Evolutionary conservation across 495 filamentous ascomycete genomes (phyloP).

Genomic region (Aspergillus hancockii): DNA sequence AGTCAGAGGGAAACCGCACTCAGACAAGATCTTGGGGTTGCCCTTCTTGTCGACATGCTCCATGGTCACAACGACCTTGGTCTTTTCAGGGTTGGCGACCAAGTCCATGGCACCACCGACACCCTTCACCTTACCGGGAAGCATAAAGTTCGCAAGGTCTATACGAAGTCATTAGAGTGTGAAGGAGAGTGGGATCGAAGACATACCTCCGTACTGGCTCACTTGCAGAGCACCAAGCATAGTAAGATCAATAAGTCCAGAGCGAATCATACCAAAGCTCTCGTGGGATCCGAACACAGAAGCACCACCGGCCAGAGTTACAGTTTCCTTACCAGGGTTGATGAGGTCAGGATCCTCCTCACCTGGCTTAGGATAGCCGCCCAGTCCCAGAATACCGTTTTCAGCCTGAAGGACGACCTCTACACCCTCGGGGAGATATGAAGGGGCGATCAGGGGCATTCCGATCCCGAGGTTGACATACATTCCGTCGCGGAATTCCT

Average conservation of each 20-base stretch:
- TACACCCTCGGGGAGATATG: conserved; percentile 73
- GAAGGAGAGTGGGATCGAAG: neutral
- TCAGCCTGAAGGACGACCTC: conserved; percentile 86
- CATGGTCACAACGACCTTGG: conserved; percentile 91
- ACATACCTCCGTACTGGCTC: conserved; percentile 69
- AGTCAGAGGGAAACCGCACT: conserved; percentile 84
- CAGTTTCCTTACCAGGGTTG: conserved; percentile 93
- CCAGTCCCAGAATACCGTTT: conserved; percentile 87
- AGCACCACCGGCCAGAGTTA: conserved; percentile 76
- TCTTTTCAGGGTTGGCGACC: conserved; percentile 77
- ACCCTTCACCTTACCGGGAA: conserved; percentile 91
- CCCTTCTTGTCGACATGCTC: conserved; percentile 91
- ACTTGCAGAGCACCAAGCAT: conserved; percentile 93
- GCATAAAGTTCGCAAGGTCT: conserved; percentile 59
- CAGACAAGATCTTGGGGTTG: conserved; percentile 76
- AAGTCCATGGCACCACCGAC: conserved; percentile 93
- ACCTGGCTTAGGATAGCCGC: conserved; percentile 76
- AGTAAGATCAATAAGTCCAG: conserved; percentile 83
- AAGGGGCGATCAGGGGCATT: conserved; percentile 86
- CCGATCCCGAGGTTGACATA: conserved; percentile 92
- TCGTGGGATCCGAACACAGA: conserved; percentile 82
- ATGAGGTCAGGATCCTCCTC: conserved; percentile 85
- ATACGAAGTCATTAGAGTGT: neutral
- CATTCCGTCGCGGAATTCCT: conserved; percentile 93
- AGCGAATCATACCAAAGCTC: conserved; percentile 90